A percentile compares a stretch with the other conserved stretches of the same genome.
Conservation (phyloP, 2,329 filamentous ascomycete genomes). For the Fusarium bulbicola region DNA sequence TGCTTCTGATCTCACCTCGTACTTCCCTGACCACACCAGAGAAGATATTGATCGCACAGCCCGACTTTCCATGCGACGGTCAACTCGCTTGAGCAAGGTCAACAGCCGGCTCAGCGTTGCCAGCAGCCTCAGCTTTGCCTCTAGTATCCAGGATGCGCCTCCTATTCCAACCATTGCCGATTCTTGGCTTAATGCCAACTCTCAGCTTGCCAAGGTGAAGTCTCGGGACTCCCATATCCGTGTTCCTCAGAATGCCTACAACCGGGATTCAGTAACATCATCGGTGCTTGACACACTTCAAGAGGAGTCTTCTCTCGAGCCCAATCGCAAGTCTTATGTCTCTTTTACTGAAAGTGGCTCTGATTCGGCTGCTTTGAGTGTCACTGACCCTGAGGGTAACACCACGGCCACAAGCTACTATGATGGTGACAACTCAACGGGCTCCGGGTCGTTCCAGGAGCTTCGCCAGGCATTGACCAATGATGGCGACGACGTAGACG, state of each 20-base stretch:
- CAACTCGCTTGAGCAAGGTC: constrained; percentile 88
- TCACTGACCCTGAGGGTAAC: constrained; percentile 81
- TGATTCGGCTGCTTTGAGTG: constrained; percentile 73
- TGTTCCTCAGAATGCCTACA: constrained; percentile 53
- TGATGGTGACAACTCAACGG: constrained; percentile 79
- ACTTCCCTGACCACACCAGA: constrained; percentile 94
- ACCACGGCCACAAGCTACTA: constrained; percentile 80
- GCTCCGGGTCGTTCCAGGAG: constrained; percentile 80
- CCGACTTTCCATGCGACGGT: constrained; percentile 89
- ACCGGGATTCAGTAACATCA: constrained; percentile 88
- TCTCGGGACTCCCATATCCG: constrained; percentile 61
- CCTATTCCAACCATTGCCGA: constrained; percentile 96
- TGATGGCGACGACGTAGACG: constrained; percentile 91
- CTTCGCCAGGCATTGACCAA: constrained; percentile 86
- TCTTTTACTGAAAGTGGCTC: constrained; percentile 81
- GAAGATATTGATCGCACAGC: constrained; percentile 97
- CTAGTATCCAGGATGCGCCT: constrained; percentile 90
- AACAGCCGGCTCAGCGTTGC: constrained; percentile 93
- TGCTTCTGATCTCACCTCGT: constrained; percentile 93
- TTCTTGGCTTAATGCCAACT: constrained; percentile 75
- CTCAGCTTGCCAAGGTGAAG: constrained; percentile 52
- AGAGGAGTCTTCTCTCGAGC: constrained; percentile 87
- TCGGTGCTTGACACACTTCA: constrained; percentile 89
- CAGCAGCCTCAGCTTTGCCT: constrained; percentile 92
- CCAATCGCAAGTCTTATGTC: constrained; percentile 95